A percentile compares a stretch with the other conserved stretches of the same genome.
Evolutionary conservation across 176 grass and related monocot genomes (phyloP).

Genomic region (Secale cereale): DNA sequence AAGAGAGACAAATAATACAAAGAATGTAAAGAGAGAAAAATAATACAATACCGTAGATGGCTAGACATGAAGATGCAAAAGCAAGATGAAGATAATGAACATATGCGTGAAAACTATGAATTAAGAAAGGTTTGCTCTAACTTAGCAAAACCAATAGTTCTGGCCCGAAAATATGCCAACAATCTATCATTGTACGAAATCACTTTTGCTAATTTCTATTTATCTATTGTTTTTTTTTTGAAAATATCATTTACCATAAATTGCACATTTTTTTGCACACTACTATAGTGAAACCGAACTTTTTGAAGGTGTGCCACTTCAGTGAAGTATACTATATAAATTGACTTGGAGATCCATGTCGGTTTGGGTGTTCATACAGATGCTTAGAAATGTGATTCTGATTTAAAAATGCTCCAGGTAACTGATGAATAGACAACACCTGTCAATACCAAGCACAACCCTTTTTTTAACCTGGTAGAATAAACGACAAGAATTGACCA

Average conservation of each 20-base stretch:
- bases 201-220: background rate
- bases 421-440: background rate
- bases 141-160: background rate
- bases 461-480: background rate
- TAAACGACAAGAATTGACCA: background rate
- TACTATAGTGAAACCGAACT: too few relatives aligned
- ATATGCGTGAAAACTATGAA: background rate
- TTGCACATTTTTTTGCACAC: background rate
- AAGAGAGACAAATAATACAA: too few relatives aligned
- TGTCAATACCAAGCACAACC: background rate
- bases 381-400: background rate
- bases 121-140: background rate
- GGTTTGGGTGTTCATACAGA: background rate
- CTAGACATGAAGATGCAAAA: too few relatives aligned
- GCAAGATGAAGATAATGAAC: background rate
- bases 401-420: too few relatives aligned
- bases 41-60: too few relatives aligned
- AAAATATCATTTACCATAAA: background rate
- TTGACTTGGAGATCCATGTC: background rate
- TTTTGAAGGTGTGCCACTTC: too few relatives aligned
- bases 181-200: background rate
- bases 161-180: background rate
- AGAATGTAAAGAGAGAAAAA: too few relatives aligned
- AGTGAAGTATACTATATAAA: background rate
- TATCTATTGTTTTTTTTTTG: background rate